phyloP scores from a whole-genome alignment of 1,284 basidiomycete species.

The Naganishia liquefaciens region DNA sequence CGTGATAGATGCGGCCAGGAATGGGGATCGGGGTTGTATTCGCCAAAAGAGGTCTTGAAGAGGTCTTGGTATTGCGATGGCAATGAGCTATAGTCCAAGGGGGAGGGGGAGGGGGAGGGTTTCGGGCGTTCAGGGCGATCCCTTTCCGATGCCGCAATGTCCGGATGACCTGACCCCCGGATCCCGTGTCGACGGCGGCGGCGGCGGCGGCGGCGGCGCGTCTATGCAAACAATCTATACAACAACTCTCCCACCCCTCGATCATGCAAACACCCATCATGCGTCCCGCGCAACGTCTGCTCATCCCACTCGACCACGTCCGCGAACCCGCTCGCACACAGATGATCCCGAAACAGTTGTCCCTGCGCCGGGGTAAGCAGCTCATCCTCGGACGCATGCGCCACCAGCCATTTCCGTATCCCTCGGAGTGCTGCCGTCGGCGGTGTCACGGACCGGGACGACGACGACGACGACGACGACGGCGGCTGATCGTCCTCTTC shows the following conservation, averaged over 20 bases:
- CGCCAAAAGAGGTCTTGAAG: not conserved
- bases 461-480: not conserved
- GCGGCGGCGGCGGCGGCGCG: too few relatives aligned
- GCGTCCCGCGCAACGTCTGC: constrained; percentile 23
- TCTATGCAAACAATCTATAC: constrained; percentile 14
- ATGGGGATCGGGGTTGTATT: constrained; percentile 8
- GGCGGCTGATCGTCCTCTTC: too few relatives aligned
- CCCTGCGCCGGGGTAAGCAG: constrained; percentile 27
- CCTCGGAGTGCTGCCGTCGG: too few relatives aligned
- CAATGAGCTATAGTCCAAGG: too few relatives aligned
- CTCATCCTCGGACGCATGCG: constrained; percentile 33
- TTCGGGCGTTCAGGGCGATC: too few relatives aligned
- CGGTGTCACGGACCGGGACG: not conserved
- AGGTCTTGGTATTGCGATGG: not conserved
- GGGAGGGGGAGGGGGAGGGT: too few relatives aligned
- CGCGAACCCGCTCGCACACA: not conserved
- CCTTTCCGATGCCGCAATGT: too few relatives aligned
- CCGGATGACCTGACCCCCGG: too few relatives aligned
- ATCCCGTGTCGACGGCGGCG: too few relatives aligned
- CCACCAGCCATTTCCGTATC: too few relatives aligned
- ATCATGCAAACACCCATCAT: constrained; percentile 34
- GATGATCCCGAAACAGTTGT: constrained; percentile 3
- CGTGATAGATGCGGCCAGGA: too few relatives aligned
- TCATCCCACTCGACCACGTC: constrained; percentile 17
- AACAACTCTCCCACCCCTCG: constrained; percentile 31